These are phyloP conservation scores for Citeromyces matritensis DNA, from an alignment of 805 yeast species.

Conservation along the genomic window DNA sequence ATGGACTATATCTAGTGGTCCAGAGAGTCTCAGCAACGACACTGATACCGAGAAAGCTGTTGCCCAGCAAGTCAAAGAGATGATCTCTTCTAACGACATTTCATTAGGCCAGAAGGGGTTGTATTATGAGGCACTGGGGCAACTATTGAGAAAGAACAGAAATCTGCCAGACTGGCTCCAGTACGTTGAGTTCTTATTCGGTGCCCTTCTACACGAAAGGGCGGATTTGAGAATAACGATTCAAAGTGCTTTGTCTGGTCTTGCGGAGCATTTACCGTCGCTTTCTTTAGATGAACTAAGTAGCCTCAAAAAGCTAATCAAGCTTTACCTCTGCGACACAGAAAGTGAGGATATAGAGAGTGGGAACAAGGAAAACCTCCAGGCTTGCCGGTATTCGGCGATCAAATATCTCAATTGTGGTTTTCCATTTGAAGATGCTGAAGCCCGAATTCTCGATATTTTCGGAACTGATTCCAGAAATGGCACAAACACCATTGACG, in stretches of 20 bases:
- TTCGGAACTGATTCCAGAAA: constrained; percentile 40
- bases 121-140: constrained; percentile 72
- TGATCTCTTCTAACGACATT: constrained; percentile 5
- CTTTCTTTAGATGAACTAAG: constrained; percentile 22
- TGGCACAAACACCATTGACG: constrained; percentile 64
- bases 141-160: constrained; percentile 33
- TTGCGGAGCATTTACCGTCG: constrained; percentile 30
- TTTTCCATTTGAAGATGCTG: constrained; percentile 51
- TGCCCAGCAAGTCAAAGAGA: constrained; percentile 12
- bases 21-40: background rate
- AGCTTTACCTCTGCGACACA: constrained; percentile 4
- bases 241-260: constrained; percentile 53
- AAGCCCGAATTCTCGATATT: constrained; percentile 53
- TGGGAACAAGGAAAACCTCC: constrained; percentile 17
- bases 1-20: constrained; percentile 22
- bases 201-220: constrained; percentile 50
- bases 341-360: constrained; percentile 22
- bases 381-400: constrained; percentile 46
- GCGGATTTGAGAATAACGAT: constrained; percentile 50
- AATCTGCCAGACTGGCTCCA: constrained; percentile 26
- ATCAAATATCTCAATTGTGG: constrained; percentile 50
- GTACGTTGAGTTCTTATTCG: constrained; percentile 52
- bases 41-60: background rate
- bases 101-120: constrained; percentile 32
- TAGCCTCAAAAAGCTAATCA: constrained; percentile 23